phyloP scores from a whole-genome alignment of 306 rosid genomes.

The Adenanthera pavonina region DNA sequence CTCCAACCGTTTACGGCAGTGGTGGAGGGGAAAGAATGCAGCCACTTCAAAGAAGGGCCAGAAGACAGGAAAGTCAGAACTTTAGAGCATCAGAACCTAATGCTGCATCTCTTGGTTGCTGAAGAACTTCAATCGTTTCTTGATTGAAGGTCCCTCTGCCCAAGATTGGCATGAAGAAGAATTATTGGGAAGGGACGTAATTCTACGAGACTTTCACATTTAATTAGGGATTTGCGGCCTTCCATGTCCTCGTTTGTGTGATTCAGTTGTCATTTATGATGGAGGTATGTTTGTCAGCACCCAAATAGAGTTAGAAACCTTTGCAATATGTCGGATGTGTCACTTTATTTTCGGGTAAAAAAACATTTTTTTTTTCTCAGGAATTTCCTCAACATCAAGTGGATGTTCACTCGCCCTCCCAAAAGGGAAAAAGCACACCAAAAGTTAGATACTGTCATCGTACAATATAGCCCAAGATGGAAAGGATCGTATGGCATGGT shows the following conservation, averaged over 20 bases:
- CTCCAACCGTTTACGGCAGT: constrained; percentile 52
- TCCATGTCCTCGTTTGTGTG: constrained; percentile 22
- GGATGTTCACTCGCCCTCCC: too few relatives aligned
- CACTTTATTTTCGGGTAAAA: too few relatives aligned
- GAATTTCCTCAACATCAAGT: background rate
- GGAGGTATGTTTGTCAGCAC: background rate
- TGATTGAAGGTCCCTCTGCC: background rate
- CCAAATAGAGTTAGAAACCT: background rate
- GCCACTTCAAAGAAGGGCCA: constrained; percentile 52
- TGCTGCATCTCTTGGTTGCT: constrained; percentile 11
- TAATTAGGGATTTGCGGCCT: constrained; percentile 29
- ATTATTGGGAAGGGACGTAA: background rate
- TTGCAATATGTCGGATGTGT: background rate
- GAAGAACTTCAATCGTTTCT: constrained; percentile 27
- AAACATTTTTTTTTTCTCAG: background rate
- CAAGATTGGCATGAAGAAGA: constrained; percentile 30
- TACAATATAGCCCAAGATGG: background rate
- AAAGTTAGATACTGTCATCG: too few relatives aligned
- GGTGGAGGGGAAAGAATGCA: constrained; percentile 69
- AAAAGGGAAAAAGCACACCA: too few relatives aligned
- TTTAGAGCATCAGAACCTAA: constrained; percentile 42
- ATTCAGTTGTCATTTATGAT: background rate
- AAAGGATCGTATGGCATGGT: background rate
- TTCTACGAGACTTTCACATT: constrained; percentile 28
- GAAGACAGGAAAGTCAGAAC: constrained; percentile 57